These are phyloP conservation scores for Saksenaea vasiformis DNA, from an alignment of 371 early-diverging fungal species.

Conservation along the genomic window DNA sequence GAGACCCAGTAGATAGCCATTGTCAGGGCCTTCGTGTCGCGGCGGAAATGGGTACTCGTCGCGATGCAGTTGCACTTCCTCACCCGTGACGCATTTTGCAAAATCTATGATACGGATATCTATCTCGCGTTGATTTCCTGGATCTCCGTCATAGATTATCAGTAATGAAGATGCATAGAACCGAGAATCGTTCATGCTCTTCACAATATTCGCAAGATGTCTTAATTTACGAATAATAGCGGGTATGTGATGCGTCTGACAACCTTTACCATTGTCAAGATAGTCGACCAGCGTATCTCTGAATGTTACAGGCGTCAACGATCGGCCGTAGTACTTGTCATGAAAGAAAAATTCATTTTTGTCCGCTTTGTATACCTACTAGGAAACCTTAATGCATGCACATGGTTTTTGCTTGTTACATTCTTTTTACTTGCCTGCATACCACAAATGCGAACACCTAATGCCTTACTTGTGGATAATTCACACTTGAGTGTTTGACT, in stretches of 20 bases:
- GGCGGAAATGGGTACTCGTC: constrained; percentile 63
- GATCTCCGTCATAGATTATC: constrained; percentile 49
- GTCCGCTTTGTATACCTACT: constrained; percentile 76
- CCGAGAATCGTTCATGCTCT: constrained; percentile 74
- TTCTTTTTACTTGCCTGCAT: constrained; percentile 77
- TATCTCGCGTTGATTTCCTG: constrained; percentile 39
- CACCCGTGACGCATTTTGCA: constrained; percentile 71
- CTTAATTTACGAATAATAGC: constrained; percentile 72
- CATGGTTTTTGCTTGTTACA: not conserved
- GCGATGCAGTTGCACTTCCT: constrained; percentile 29
- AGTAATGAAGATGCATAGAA: constrained; percentile 91
- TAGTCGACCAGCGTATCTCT: constrained; percentile 80
- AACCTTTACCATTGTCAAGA: constrained; percentile 76
- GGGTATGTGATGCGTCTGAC: constrained; percentile 82
- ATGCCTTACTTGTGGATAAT: constrained; percentile 82
- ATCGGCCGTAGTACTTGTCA: constrained; percentile 95
- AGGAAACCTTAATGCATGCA: not conserved
- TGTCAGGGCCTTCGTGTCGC: constrained; percentile 67
- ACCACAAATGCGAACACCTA: constrained; percentile 95
- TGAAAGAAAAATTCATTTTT: constrained; percentile 71
- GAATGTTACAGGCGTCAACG: constrained; percentile 75
- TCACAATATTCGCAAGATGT: constrained; percentile 71
- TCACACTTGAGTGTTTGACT: constrained; percentile 91
- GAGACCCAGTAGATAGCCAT: constrained; percentile 76
- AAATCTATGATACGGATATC: constrained; percentile 94